These are phyloP conservation scores for Ophiostoma populinum DNA, from an alignment of 2,329 filamentous ascomycete species.

Conservation along the genomic window DNA sequence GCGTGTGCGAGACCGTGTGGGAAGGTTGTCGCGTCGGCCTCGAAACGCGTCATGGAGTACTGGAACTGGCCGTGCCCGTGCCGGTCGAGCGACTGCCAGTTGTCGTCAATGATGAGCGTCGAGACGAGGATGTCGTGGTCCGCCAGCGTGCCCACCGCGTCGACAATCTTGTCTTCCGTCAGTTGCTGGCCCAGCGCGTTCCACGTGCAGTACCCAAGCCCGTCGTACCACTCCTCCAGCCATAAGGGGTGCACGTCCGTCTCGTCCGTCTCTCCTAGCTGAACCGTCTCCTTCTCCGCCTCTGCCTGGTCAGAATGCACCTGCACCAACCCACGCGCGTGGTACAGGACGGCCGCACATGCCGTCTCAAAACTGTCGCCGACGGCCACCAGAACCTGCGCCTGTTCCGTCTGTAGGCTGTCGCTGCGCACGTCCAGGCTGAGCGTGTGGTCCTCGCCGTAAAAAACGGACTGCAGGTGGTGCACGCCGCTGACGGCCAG, in stretches of 20 bases:
- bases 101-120: conserved; percentile 89
- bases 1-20: conserved; percentile 61
- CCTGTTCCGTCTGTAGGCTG: conserved; percentile 31
- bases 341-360: conserved; percentile 69
- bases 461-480: conserved; percentile 52
- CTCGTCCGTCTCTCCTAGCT: conserved; percentile 16
- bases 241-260: conserved; percentile 42
- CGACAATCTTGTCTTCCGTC: conserved; percentile 61
- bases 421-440: conserved; percentile 63
- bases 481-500: conserved; percentile 61
- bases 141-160: conserved; percentile 55
- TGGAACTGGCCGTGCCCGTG: conserved; percentile 33
- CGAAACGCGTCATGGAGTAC: conserved; percentile 63
- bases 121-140: conserved; percentile 59
- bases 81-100: conserved; percentile 65
- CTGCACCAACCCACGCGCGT: conserved; percentile 52
- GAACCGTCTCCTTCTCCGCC: not conserved
- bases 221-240: conserved; percentile 82
- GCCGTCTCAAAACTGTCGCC: conserved; percentile 58
- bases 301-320: conserved; percentile 15
- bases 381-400: conserved; percentile 51
- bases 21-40: conserved; percentile 66
- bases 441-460: conserved; percentile 32
- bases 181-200: conserved; percentile 75
- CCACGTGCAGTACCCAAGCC: conserved; percentile 92